phyloP scores from a whole-genome alignment of 306 rosid species.

The Pyrus communis region DNA sequence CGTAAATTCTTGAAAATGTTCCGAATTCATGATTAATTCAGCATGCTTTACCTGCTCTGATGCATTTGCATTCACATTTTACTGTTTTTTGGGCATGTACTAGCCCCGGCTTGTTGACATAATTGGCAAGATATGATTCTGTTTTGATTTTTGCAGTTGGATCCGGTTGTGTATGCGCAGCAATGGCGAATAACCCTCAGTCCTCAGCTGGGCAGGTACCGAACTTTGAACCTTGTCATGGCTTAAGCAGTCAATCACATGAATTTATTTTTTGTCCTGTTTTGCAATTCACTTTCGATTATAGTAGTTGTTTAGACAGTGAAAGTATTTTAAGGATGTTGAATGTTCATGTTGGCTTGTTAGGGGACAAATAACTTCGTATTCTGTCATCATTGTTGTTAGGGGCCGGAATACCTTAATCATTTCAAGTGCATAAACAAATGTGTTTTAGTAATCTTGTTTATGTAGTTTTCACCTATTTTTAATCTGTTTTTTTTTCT shows the following conservation, averaged over 20 bases:
- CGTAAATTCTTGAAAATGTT: no score
- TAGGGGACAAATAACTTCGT: background rate
- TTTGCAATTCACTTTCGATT: background rate
- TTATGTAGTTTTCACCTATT: background rate
- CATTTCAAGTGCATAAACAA: background rate
- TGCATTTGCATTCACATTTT: background rate
- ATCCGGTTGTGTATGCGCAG: constrained; percentile 21
- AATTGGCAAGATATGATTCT: background rate
- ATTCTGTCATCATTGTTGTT: background rate
- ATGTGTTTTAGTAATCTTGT: background rate
- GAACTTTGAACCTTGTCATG: background rate
- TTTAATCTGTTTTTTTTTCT: background rate
- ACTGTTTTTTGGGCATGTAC: background rate
- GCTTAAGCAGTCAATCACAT: background rate
- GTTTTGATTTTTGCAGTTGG: background rate
- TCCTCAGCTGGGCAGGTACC: constrained; percentile 69
- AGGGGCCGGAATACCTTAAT: background rate
- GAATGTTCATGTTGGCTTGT: background rate
- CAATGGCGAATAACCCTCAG: constrained; percentile 71
- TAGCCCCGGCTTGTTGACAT: background rate
- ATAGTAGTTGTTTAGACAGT: background rate
- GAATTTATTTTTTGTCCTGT: background rate
- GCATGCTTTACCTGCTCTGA: background rate
- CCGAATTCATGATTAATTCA: background rate
- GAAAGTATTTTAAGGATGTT: background rate